Base-by-base conservation (phyloP, 441 rosid genomes). In the Arabidopsis hybrid region DNA sequence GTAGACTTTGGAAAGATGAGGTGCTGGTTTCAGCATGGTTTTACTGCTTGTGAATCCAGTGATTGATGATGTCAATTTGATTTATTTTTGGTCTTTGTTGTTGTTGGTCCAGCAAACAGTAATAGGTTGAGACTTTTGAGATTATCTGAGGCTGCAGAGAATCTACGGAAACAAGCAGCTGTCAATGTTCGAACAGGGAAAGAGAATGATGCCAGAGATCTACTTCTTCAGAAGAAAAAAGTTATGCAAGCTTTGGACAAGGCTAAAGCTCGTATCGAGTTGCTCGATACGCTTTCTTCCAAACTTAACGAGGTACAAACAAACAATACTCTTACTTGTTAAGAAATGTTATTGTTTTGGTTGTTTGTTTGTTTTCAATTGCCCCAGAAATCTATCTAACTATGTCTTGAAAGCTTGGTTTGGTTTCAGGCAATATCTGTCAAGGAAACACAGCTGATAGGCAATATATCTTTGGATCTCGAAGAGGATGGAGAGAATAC, bases 201-300 rank as follows among this genome's bases (percentile, higher is more conserved):
- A 72, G 97, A 85, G 67, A 78, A 85, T 77, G 96, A 91, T 56
- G 97, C 97, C 2, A 86, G 92, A 78, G 89, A 89, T 16, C 67
- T 89, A 16, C 95, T 91, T 67, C 74, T 83, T 74, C 97, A 93
- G 84, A 89, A 91, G 88, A 88, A 89, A 83, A 93, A 83, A 78
- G 90, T 93, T 60, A 76, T 88, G 88, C 81, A 84, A 42, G 98
- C 96, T 45, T 78, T 93, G 66, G 95, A 89, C 72, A 88, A 83
- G 74, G 89, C 97, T 0, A 89, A 82, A 83, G 69, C 79, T 59
- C 92, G 97, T 60, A 88, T 91, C 65, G 90, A 83, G 71, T 78
- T 88, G 83, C 80, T 93, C 8, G 92, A 89, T 70, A 74, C 85
- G 32, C 95, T 93, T 59, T 85, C 84, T 39, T 59, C 87, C 0